A percentile compares a stretch with the other conserved stretches of the same genome.
phyloP scores from a whole-genome alignment of 306 rosid species.

The Malus sieversii region DNA sequence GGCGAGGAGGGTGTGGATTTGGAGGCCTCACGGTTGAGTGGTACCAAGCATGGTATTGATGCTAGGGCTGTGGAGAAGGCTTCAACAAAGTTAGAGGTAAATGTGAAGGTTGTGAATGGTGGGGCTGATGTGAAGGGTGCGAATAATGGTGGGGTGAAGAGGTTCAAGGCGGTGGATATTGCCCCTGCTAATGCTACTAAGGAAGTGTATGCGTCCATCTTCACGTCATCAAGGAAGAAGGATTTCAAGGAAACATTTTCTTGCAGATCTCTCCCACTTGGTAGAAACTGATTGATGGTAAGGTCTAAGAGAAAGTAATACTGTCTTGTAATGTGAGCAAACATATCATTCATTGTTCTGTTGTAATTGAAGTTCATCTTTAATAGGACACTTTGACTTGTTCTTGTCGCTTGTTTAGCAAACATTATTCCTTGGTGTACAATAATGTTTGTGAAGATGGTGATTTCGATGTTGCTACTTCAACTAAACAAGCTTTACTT shows the following conservation, averaged over 20 bases:
- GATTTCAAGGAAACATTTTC: constrained; percentile 64
- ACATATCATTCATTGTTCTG: background rate
- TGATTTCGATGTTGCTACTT: background rate
- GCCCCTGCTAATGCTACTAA: constrained; percentile 73
- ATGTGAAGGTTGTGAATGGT: constrained; percentile 41
- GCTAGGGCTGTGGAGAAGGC: constrained; percentile 46
- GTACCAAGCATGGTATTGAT: constrained; percentile 66
- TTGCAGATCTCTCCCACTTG: constrained; percentile 91
- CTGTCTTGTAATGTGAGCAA: background rate
- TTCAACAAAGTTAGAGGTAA: constrained; percentile 38
- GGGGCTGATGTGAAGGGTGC: constrained; percentile 31
- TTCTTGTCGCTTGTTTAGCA: background rate
- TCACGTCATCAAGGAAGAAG: constrained; percentile 72
- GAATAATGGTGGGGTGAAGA: constrained; percentile 37
- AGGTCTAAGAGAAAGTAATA: background rate
- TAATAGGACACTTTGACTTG: background rate
- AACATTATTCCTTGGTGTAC: background rate
- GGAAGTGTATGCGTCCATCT: constrained; percentile 78
- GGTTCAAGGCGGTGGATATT: constrained; percentile 64
- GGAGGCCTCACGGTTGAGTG: constrained; percentile 48
- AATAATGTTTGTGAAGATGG: background rate
- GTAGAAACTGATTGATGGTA: constrained; percentile 55
- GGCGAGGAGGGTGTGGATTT: constrained; percentile 28
- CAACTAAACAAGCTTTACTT: background rate
- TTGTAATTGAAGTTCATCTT: background rate